phyloP scores from a whole-genome alignment of 768 basidiomycete genomes.

The Boletus patriciae region DNA sequence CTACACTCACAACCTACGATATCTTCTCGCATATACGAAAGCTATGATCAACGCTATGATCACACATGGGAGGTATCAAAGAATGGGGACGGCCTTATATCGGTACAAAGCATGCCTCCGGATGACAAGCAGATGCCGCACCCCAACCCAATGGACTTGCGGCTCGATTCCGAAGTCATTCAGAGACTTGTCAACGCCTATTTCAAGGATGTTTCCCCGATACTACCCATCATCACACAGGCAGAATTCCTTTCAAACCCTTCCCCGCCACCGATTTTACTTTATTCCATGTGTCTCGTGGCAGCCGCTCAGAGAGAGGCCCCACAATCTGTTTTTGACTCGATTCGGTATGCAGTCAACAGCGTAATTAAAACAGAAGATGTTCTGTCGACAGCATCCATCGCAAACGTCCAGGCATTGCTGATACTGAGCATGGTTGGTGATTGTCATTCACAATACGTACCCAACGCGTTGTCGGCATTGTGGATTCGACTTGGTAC shows the following conservation, averaged over 20 bases:
- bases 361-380: conserved; percentile 86
- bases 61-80: conserved; percentile 85
- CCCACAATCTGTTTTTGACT: conserved; percentile 84
- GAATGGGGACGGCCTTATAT: conserved; percentile 84
- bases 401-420: conserved; percentile 85
- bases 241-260: conserved; percentile 80
- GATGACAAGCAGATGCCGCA: conserved; percentile 56
- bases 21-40: conserved; percentile 81
- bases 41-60: conserved; percentile 84
- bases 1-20: conserved; percentile 88
- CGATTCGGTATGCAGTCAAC: conserved; percentile 85
- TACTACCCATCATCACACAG: conserved; percentile 86
- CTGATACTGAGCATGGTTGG: conserved; percentile 85
- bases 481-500: conserved; percentile 84
- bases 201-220: conserved; percentile 85
- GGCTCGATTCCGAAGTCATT: conserved; percentile 74
- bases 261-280: conserved; percentile 74
- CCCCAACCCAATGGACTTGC: conserved; percentile 66
- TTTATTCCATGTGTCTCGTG: conserved; percentile 93
- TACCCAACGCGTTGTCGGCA: conserved; percentile 81
- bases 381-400: conserved; percentile 81
- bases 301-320: conserved; percentile 84
- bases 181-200: conserved; percentile 88
- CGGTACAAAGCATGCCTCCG: conserved; percentile 62
- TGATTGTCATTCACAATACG: conserved; percentile 88